A percentile compares a stretch with the other conserved stretches of the same genome.
These are phyloP conservation scores for Umbelopsis isabellina DNA, from an alignment of 192 early-diverging fungal species.

Conservation along the genomic window DNA sequence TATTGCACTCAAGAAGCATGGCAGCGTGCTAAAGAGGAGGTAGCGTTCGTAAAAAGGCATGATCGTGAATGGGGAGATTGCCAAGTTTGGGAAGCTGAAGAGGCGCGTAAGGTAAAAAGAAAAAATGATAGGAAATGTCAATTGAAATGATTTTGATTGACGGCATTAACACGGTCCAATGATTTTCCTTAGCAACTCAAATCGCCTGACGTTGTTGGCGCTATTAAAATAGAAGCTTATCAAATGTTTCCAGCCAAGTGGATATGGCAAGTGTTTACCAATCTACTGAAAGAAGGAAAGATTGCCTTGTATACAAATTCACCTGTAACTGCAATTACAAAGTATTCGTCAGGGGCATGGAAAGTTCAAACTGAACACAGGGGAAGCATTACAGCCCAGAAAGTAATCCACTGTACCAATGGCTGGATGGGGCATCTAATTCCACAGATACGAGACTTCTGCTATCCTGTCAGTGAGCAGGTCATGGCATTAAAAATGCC, in stretches of 20 bases:
- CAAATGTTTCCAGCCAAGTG: constrained; percentile 12
- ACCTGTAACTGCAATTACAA: background rate
- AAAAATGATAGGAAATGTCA: background rate
- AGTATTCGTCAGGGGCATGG: background rate
- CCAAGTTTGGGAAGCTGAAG: background rate
- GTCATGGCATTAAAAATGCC: background rate
- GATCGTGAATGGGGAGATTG: constrained; percentile 10
- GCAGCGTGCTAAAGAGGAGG: constrained; percentile 1
- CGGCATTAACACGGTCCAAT: background rate
- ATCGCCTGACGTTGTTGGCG: background rate
- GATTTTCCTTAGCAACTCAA: background rate
- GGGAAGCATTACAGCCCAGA: background rate
- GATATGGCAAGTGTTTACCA: constrained; percentile 10
- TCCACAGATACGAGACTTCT: background rate
- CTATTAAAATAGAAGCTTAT: constrained; percentile 20
- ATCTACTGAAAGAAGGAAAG: background rate
- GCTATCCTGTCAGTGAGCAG: constrained; percentile 14
- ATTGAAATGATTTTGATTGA: background rate
- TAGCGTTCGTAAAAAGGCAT: background rate
- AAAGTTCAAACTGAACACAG: constrained; percentile 6
- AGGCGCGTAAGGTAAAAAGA: constrained; percentile 4
- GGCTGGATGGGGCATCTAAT: constrained; percentile 15
- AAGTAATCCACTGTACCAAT: constrained; percentile 8
- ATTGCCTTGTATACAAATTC: background rate
- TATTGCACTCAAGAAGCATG: constrained; percentile 12